Evolutionary conservation across 2,329 filamentous ascomycete genomes (phyloP).

Genomic region (Knufia fluminis): DNA sequence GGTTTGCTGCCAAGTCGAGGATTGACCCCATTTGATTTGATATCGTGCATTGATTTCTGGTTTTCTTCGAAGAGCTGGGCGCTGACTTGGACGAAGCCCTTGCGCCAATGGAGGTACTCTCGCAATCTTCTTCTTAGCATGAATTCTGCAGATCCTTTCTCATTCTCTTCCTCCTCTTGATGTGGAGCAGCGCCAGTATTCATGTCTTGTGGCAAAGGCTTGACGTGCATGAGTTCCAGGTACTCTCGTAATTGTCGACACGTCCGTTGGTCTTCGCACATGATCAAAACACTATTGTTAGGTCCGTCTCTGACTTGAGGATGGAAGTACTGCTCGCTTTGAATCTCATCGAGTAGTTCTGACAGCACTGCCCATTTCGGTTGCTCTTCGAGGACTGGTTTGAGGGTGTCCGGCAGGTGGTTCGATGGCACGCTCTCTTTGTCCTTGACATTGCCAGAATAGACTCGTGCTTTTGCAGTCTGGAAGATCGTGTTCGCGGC

Average conservation of each 20-base stretch:
- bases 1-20: conserved; percentile 40
- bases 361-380: conserved; percentile 87
- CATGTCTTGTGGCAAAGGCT: conserved; percentile 38
- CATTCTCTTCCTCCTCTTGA: conserved; percentile 42
- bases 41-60: conserved; percentile 63
- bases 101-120: conserved; percentile 84
- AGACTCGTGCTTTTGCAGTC: conserved; percentile 78
- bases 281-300: conserved; percentile 85
- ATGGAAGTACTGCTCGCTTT: conserved; percentile 79
- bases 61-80: conserved; percentile 68
- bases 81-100: conserved; percentile 77
- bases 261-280: conserved; percentile 83
- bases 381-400: conserved; percentile 81
- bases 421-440: conserved; percentile 42
- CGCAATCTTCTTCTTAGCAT: conserved; percentile 86
- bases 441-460: conserved; percentile 60
- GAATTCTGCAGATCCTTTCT: conserved; percentile 64
- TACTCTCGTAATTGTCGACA: conserved; percentile 86
- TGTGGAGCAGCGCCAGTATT: conserved; percentile 24
- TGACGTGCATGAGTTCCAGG: conserved; percentile 78
- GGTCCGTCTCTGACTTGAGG: conserved; percentile 68
- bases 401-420: conserved; percentile 52
- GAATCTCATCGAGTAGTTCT: conserved; percentile 90
- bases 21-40: conserved; percentile 45
- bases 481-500: conserved; percentile 91